A percentile compares a stretch with the other conserved stretches of the same genome.
Evolutionary conservation across 2,329 filamentous ascomycete genomes (phyloP).

Genomic region (Fusarium nurragi): DNA sequence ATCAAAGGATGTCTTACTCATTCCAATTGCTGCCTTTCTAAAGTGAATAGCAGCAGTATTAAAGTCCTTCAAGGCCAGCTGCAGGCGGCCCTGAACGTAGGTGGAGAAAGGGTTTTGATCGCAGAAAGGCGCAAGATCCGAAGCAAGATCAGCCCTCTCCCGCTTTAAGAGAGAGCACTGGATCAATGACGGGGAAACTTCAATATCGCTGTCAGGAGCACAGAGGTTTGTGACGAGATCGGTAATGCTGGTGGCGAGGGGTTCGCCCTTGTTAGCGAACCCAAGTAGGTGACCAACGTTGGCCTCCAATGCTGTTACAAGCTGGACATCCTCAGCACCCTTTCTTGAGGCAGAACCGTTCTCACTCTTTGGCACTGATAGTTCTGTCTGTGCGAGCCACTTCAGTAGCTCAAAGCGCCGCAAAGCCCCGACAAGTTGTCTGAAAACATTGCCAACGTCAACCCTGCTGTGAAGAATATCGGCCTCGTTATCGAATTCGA

Average conservation of each 20-base stretch:
- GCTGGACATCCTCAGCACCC: slow-evolving; percentile 56
- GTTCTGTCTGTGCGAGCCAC: slow-evolving; percentile 71
- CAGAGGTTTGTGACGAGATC: slow-evolving; percentile 73
- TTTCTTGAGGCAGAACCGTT: slow-evolving; percentile 52
- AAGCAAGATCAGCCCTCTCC: slow-evolving; percentile 67
- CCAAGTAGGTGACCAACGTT: slow-evolving; percentile 71
- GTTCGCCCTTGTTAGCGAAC: slow-evolving; percentile 61
- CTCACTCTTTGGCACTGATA: slow-evolving; percentile 58
- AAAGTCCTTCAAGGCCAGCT: slow-evolving; percentile 77
- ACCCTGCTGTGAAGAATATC: slow-evolving; percentile 68
- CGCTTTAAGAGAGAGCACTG: slow-evolving; percentile 70
- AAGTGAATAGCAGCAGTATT: slow-evolving; percentile 79
- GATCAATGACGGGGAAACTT: slow-evolving; percentile 67
- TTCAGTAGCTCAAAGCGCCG: slow-evolving; percentile 77
- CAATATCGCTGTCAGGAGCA: slow-evolving; percentile 71
- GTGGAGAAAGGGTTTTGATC: slow-evolving; percentile 70
- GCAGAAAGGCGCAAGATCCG: slow-evolving; percentile 66
- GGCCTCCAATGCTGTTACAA: slow-evolving; percentile 67
- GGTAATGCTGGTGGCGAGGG: slow-evolving; percentile 69
- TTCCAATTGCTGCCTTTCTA: slow-evolving; percentile 81
- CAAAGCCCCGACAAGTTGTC: slow-evolving; percentile 75
- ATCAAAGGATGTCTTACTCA: slow-evolving; percentile 69
- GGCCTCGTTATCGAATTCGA: slow-evolving; percentile 78
- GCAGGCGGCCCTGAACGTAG: slow-evolving; percentile 86
- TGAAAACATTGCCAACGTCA: slow-evolving; percentile 75